Percentiles rank a stretch among this genome's conserved stretches.
Evolutionary conservation across 306 rosid genomes (phyloP).

Genomic region (Malus domestica): ASM211411v1 NC_041795.1:5972501-5973000

Average conservation of each 20-base stretch:
- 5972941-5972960: not conserved
- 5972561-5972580: not conserved
- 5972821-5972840: not conserved
- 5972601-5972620: not conserved
- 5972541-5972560: not conserved
- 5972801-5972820: not conserved
- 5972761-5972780: not conserved
- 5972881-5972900: not conserved
- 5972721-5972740: conserved; percentile 11
- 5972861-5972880: not conserved
- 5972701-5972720: not conserved
- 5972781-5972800: not conserved
- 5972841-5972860: not conserved
- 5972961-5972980: conserved; percentile 42
- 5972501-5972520: not conserved
- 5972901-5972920: not conserved
- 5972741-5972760: not conserved
- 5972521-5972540: not conserved
- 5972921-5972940: not conserved
- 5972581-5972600: not conserved
- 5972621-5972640: not conserved
- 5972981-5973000: conserved; percentile 55
- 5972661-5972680: not conserved
- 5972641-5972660: not conserved
- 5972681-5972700: conserved; percentile 2